Evolutionary conservation across 768 basidiomycete genomes (phyloP).

Genomic region (Kwoniella newhampshirensis): DNA sequence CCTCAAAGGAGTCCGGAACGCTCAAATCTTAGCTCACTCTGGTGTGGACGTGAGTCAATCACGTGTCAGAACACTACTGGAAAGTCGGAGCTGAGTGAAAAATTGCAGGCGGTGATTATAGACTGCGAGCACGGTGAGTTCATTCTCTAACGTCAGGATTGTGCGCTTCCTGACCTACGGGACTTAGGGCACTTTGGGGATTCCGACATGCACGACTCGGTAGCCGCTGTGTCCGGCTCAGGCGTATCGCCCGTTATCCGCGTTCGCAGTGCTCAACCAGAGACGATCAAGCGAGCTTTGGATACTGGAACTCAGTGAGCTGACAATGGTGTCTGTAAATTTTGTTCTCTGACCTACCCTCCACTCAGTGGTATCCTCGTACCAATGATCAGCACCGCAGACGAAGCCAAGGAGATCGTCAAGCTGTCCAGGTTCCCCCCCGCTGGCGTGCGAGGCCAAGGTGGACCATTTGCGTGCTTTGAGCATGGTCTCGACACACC

Average conservation of each 20-base stretch:
- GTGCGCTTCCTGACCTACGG: background rate
- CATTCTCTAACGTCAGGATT: too few relatives aligned
- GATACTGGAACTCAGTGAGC: slow-evolving; percentile 51
- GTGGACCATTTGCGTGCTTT: slow-evolving; percentile 38
- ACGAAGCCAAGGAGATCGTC: slow-evolving; percentile 39
- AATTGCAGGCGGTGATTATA: slow-evolving; percentile 37
- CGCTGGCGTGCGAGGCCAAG: slow-evolving; percentile 44
- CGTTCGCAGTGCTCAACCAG: slow-evolving; percentile 30
- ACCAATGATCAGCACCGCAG: slow-evolving; percentile 46
- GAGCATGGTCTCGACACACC: slow-evolving; percentile 40
- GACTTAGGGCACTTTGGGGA: slow-evolving; percentile 37
- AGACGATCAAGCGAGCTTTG: slow-evolving; percentile 47
- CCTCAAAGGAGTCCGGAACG: slow-evolving; percentile 25
- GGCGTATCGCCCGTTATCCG: slow-evolving; percentile 42
- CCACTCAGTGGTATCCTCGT: slow-evolving; percentile 43
- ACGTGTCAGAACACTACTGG: too few relatives aligned
- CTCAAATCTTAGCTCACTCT: slow-evolving; percentile 38
- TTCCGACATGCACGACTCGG: slow-evolving; percentile 45
- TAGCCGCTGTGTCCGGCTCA: slow-evolving; percentile 37
- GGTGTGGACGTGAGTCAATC: slow-evolving; percentile 38
- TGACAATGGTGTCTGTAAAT: too few relatives aligned
- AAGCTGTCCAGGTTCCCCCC: slow-evolving; percentile 48
- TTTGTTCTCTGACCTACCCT: background rate
- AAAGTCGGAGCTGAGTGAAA: background rate
- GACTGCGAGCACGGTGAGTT: slow-evolving; percentile 49